Conservation (phyloP, 345 rosid species). For the Xanthoceras sorbifolium region DNA sequence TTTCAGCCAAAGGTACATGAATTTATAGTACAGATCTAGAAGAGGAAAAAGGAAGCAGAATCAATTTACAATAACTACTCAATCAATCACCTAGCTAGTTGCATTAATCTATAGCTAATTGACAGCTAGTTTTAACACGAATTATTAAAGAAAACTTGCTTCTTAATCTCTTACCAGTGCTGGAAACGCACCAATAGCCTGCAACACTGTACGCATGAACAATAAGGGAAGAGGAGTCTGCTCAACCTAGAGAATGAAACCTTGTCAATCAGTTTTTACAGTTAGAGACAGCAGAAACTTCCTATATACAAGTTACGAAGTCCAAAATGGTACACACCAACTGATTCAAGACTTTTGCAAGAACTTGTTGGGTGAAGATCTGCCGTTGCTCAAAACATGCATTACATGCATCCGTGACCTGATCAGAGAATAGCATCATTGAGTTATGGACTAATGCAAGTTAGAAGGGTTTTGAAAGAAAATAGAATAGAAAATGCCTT, state of each 20-base stretch:
- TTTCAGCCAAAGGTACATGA: no score
- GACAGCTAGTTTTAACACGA: no score
- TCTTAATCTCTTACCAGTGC: slow-evolving; percentile 62
- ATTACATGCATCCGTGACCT: slow-evolving; percentile 96
- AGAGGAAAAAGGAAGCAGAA: no score
- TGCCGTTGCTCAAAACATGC: slow-evolving; percentile 88
- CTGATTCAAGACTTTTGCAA: slow-evolving; percentile 94
- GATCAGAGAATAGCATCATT: slow-evolving; percentile 29
- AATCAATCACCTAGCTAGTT: no score
- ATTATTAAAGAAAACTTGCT: slow-evolving; percentile 9
- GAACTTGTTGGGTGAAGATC: slow-evolving; percentile 89
- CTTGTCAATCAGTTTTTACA: slow-evolving; percentile 19
- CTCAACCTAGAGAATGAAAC: slow-evolving; percentile 71
- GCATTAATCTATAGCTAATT: no score
- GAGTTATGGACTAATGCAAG: slow-evolving; percentile 20
- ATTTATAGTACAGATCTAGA: no score
- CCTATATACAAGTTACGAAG: slow-evolving; percentile 1
- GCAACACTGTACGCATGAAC: slow-evolving; percentile 98
- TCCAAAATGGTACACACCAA: slow-evolving; percentile 57
- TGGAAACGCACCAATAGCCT: slow-evolving; percentile 95
- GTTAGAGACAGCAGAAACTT: slow-evolving; percentile 2
- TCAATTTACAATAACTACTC: no score
- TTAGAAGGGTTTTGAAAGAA: slow-evolving; percentile 17
- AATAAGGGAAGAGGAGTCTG: slow-evolving; percentile 96
- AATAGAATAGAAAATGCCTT: slow-evolving; percentile 48